phyloP scores from a whole-genome alignment of 441 rosid species.

The Gossypium schwendimanii region DNA sequence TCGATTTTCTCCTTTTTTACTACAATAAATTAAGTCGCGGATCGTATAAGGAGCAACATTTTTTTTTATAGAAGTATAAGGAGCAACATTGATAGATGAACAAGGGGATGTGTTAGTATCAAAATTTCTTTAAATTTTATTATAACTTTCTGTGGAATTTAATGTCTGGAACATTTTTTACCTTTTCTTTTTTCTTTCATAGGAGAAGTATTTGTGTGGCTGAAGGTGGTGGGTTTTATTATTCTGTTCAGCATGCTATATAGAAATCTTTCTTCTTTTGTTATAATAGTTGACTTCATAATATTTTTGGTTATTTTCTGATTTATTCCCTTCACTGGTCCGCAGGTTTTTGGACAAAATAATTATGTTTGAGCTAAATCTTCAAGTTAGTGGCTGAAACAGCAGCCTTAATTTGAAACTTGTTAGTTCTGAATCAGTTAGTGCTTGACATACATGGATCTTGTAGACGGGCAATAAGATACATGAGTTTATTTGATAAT shows the following conservation, averaged over 20 bases:
- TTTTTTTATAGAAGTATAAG: too few relatives aligned
- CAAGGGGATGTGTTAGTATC: too few relatives aligned
- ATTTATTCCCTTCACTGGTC: background rate
- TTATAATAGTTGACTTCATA: background rate
- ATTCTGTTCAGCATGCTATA: background rate
- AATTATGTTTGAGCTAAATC: conserved; percentile 11
- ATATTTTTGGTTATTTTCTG: background rate
- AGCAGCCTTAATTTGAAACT: background rate
- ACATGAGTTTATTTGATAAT: background rate
- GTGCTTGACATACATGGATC: background rate
- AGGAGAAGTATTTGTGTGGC: background rate
- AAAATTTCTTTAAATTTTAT: too few relatives aligned
- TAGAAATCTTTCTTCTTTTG: background rate
- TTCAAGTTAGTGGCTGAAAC: conserved; percentile 9
- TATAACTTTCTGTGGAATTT: background rate
- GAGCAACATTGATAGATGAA: too few relatives aligned
- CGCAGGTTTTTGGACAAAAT: conserved; percentile 11
- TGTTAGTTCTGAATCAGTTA: background rate
- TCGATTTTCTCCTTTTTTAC: background rate
- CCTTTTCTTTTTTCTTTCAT: background rate
- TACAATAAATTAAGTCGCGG: too few relatives aligned
- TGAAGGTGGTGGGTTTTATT: background rate
- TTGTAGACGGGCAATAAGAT: conserved; percentile 2
- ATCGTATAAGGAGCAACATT: too few relatives aligned
- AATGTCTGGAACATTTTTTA: background rate